Percentiles rank a stretch among this genome's conserved stretches.
Evolutionary conservation across 2,329 filamentous ascomycete species (phyloP).

Genomic region (Clonostachys chloroleuca): DNA sequence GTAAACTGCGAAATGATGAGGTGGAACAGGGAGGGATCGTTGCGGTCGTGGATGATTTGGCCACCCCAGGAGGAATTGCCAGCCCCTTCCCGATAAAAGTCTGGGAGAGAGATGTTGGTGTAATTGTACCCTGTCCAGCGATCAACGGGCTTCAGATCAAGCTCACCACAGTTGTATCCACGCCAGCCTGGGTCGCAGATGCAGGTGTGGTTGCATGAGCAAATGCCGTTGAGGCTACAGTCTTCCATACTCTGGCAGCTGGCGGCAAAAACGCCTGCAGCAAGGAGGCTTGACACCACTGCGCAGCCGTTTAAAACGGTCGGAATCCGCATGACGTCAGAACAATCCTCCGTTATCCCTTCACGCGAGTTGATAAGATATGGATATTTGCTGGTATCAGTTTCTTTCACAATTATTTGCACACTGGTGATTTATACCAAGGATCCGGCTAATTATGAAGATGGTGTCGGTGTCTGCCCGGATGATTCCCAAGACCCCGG

Average conservation of each 20-base stretch:
- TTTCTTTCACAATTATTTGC: no score
- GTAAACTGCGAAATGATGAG: slow-evolving; percentile 33
- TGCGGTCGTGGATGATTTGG: slow-evolving; percentile 31
- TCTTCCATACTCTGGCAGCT: slow-evolving; percentile 6
- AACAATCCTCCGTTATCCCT: no score
- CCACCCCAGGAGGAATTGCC: slow-evolving; percentile 39
- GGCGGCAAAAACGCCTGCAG: no score
- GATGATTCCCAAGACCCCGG: no score
- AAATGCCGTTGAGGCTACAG: slow-evolving; percentile 9
- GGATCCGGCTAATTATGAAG: no score
- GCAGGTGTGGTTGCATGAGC: slow-evolving; percentile 2
- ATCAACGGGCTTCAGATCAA: slow-evolving; percentile 30
- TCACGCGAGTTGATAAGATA: no score
- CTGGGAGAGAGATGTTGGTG: slow-evolving; percentile 13
- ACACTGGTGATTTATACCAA: no score
- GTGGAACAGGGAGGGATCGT: slow-evolving; percentile 28
- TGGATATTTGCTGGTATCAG: no score
- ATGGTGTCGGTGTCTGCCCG: no score
- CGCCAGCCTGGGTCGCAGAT: slow-evolving; percentile 30
- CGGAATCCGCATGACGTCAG: no score
- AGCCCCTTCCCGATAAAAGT: slow-evolving; percentile 1
- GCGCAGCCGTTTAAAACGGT: background rate
- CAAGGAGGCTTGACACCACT: background rate
- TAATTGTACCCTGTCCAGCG: slow-evolving; percentile 35
- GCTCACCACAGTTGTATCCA: slow-evolving; percentile 27